These are phyloP conservation scores for Candida palmyrensis DNA, from an alignment of 805 yeast genomes.

Conservation along the genomic window DNA sequence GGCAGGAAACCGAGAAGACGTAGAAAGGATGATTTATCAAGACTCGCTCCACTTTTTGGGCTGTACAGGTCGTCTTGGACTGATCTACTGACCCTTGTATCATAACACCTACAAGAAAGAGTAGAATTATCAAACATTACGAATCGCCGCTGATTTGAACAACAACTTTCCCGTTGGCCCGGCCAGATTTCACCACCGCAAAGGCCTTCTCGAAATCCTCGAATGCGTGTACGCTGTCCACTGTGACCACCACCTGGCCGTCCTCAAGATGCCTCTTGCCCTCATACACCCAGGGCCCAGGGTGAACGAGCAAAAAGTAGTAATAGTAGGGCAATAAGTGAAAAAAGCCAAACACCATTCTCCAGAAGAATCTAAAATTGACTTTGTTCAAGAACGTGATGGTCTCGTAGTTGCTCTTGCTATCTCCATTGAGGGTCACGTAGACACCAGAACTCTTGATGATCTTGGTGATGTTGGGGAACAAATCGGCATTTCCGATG, in stretches of 20 bases:
- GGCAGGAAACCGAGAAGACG: too few species aligned
- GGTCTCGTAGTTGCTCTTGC: slow-evolving; percentile 27
- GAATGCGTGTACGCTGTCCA: slow-evolving; percentile 52
- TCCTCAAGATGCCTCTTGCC: slow-evolving; percentile 38
- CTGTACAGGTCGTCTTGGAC: too few species aligned
- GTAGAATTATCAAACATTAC: too few species aligned
- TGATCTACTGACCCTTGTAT: too few species aligned
- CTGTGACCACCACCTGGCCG: slow-evolving; percentile 38
- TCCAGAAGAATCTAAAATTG: slow-evolving; percentile 2
- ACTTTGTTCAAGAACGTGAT: not conserved
- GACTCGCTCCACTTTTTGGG: too few species aligned
- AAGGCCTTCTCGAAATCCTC: slow-evolving; percentile 48
- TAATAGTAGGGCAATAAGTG: slow-evolving; percentile 26
- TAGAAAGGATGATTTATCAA: too few species aligned
- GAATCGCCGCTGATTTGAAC: too few species aligned
- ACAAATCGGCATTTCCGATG: slow-evolving; percentile 53
- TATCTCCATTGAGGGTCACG: slow-evolving; percentile 55
- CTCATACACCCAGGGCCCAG: slow-evolving; percentile 14
- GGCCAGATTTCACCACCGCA: slow-evolving; percentile 39
- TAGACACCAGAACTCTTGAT: slow-evolving; percentile 47
- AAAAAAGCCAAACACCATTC: slow-evolving; percentile 9
- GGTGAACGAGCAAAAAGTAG: slow-evolving; percentile 11
- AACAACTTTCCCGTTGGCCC: slow-evolving; percentile 68
- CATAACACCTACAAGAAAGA: too few species aligned
- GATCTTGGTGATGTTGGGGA: slow-evolving; percentile 33